Evolutionary conservation across 495 filamentous ascomycete genomes (phyloP).

Genomic region (Chaetomium fimeti): DNA sequence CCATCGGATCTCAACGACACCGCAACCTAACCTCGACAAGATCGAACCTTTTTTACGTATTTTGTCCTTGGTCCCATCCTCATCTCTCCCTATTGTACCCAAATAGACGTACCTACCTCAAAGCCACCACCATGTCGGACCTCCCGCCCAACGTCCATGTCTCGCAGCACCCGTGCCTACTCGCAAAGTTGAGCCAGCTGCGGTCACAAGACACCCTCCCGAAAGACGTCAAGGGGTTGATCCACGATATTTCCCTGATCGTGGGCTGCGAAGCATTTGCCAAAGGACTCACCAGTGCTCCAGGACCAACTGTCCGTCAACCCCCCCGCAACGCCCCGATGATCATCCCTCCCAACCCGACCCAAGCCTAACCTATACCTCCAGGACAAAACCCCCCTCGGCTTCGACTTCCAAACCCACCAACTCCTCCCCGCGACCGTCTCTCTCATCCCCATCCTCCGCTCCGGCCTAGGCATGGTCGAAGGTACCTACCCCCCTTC

Average conservation of each 20-base stretch:
- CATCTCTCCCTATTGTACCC: not conserved
- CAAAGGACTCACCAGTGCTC: slow-evolving; percentile 52
- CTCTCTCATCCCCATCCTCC: slow-evolving; percentile 85
- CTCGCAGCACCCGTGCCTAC: slow-evolving; percentile 80
- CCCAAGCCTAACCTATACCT: not conserved
- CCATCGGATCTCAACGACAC: not conserved
- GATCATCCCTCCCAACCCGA: not conserved
- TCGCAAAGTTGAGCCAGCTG: slow-evolving; percentile 85
- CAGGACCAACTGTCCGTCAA: slow-evolving; percentile 46
- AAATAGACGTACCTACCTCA: not conserved
- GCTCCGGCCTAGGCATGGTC: slow-evolving; percentile 86
- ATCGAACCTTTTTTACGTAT: not conserved
- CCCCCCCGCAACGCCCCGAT: not conserved
- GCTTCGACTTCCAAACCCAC: slow-evolving; percentile 63
- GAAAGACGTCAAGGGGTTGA: slow-evolving; percentile 72
- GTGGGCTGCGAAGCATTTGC: slow-evolving; percentile 79
- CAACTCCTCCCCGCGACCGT: slow-evolving; percentile 60
- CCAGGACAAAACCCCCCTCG: slow-evolving; percentile 73
- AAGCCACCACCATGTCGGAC: slow-evolving; percentile 8
- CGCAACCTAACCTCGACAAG: not conserved
- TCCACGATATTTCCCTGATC: slow-evolving; percentile 83
- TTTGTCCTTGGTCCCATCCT: not conserved
- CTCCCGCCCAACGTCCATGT: slow-evolving; percentile 74
- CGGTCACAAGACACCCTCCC: slow-evolving; percentile 68
- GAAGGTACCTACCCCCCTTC: slow-evolving; percentile 53